Conservation (phyloP, 2,329 filamentous ascomycete species). For the Xylariaceae sp. region DNA sequence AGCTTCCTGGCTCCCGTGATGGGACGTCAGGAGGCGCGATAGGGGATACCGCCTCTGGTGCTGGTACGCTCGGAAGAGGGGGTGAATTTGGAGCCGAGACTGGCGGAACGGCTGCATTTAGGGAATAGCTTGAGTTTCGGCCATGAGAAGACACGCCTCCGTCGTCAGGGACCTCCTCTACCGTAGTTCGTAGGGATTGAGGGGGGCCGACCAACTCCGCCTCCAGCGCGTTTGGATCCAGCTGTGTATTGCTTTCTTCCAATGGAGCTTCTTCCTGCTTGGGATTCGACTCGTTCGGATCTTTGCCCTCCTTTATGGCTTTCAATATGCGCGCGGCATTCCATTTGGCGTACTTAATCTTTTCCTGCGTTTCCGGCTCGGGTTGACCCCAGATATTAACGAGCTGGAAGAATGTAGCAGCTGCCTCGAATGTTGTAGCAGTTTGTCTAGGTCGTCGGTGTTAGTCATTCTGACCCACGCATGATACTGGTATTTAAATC, state of each 20-base stretch:
- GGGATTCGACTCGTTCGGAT: conserved; percentile 89
- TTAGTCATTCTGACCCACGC: conserved; percentile 7
- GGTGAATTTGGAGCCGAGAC: conserved; percentile 36
- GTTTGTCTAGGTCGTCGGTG: conserved; percentile 60
- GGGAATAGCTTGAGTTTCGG: conserved; percentile 26
- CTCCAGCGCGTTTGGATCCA: conserved; percentile 62
- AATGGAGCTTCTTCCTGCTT: conserved; percentile 49
- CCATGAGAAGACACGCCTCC: conserved; percentile 29
- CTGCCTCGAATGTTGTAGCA: conserved; percentile 87
- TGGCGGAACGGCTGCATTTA: conserved; percentile 31
- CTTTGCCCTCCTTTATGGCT: conserved; percentile 82
- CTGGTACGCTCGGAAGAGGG: conserved; percentile 26
- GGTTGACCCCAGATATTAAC: conserved; percentile 74
- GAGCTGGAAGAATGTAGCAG: conserved; percentile 86
- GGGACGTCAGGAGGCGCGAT: conserved; percentile 30
- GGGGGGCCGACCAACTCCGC: conserved; percentile 47
- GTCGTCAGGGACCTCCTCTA: conserved; percentile 50
- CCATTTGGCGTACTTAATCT: conserved; percentile 96
- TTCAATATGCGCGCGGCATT: conserved; percentile 87
- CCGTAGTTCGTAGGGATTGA: conserved; percentile 39
- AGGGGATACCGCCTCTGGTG: conserved; percentile 32
- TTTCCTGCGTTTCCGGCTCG: conserved; percentile 71
- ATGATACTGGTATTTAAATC: background rate
- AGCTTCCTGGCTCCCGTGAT: conserved; percentile 26
- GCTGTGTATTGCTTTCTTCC: conserved; percentile 40